Percentiles rank a stretch among this genome's conserved stretches.
Conservation (phyloP, 2,329 filamentous ascomycete species). For the Aspergillus sp. region DNA sequence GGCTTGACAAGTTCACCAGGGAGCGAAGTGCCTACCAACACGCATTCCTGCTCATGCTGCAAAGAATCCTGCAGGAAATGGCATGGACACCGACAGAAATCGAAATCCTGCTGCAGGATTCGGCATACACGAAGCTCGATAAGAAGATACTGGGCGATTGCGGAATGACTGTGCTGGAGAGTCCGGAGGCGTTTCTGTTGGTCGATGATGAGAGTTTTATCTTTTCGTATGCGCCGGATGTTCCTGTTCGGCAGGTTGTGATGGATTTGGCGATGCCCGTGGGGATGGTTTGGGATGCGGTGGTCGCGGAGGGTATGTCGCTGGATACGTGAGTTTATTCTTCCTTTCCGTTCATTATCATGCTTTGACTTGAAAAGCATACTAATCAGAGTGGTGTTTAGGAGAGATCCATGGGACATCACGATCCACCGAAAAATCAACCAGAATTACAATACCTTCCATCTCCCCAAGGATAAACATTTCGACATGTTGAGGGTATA, state of each 20-base stretch:
- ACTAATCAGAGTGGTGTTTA: too few species aligned
- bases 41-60: conserved; percentile 9
- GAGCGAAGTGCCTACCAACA: conserved; percentile 10
- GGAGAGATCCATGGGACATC: background rate
- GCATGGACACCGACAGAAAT: background rate
- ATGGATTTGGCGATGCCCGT: conserved; percentile 34
- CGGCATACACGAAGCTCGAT: conserved; percentile 17
- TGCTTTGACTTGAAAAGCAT: too few species aligned
- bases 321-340: background rate
- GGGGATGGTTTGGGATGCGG: conserved; percentile 17
- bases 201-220: conserved; percentile 34
- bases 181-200: conserved; percentile 31
- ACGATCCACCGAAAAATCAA: background rate
- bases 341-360: too few species aligned
- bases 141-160: conserved; percentile 1
- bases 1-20: background rate
- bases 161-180: conserved; percentile 14
- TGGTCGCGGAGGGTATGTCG: background rate
- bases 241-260: conserved; percentile 37
- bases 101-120: conserved; percentile 17
- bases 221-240: conserved; percentile 28
- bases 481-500: background rate
- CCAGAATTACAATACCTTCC: background rate
- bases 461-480: background rate
- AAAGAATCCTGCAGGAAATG: background rate